Conservation (phyloP, 2,329 filamentous ascomycete species). For the Pseudopyricularia javanii region DNA sequence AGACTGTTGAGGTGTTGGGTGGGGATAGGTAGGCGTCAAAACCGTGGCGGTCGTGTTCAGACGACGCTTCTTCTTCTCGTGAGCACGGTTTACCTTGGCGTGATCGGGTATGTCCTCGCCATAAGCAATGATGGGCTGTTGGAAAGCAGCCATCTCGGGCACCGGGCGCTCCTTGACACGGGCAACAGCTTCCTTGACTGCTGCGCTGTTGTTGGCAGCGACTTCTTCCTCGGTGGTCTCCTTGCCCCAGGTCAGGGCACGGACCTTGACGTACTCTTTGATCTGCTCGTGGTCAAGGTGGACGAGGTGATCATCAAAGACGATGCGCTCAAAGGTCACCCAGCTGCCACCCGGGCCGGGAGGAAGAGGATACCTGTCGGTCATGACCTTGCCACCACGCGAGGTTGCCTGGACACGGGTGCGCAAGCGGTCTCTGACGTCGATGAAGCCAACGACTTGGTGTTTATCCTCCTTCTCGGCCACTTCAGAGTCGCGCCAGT, state of each 20-base stretch:
- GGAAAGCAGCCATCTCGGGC: slow-evolving; percentile 23
- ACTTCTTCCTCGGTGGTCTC: slow-evolving; percentile 25
- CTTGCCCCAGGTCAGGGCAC: slow-evolving; percentile 20
- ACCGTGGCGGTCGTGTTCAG: slow-evolving; percentile 8
- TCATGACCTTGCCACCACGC: slow-evolving; percentile 32
- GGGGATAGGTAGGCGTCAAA: neutral
- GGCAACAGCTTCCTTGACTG: slow-evolving; percentile 33
- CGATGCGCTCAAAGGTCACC: slow-evolving; percentile 50
- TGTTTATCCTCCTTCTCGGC: slow-evolving; percentile 38
- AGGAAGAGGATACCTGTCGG: slow-evolving; percentile 34
- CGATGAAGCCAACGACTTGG: slow-evolving; percentile 49
- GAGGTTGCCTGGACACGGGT: slow-evolving; percentile 42
- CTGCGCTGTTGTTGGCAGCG: slow-evolving; percentile 24
- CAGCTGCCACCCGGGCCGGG: slow-evolving; percentile 50
- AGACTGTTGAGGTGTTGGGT: neutral
- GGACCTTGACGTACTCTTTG: slow-evolving; percentile 50
- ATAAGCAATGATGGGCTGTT: slow-evolving; percentile 34
- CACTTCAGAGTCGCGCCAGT: slow-evolving; percentile 47
- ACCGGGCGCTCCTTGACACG: slow-evolving; percentile 29
- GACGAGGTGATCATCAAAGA: slow-evolving; percentile 44
- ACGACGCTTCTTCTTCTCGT: slow-evolving; percentile 35
- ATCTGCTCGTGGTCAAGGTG: slow-evolving; percentile 42
- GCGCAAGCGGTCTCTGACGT: slow-evolving; percentile 45
- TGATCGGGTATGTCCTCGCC: slow-evolving; percentile 35
- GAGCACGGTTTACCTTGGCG: slow-evolving; percentile 11